Evolutionary conservation across 331 rosid species (phyloP), one percentile per base, ranked within the genome.

Genomic region (Erythrophleum ivorense): DNA sequence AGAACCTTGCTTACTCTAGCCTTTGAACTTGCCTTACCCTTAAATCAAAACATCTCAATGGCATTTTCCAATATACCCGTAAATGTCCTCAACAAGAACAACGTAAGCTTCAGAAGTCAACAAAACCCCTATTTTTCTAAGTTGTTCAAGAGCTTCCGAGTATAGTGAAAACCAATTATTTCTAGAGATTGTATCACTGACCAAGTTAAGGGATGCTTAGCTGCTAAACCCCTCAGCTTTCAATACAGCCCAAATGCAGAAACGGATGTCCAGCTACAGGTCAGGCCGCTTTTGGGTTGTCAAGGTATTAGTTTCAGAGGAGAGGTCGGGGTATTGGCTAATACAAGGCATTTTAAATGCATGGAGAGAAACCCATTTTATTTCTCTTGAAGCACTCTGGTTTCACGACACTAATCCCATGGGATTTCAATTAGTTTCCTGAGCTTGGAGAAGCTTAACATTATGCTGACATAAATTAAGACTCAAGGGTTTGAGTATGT

Each of bases 201-300:
- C 85, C 76, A 82, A 68, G 49, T 63, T 9, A 65, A 59, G 78
- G 1, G 75, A 82, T 31, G 75, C 57, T 21, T 10, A 2, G 78
- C 78, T 9, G 33, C 65, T 40, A 4, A 90, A 75, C 3, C 18
- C 21, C 36, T 64, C 81, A 40, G 73, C 81, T 66, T 76, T 86
- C 82, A 86, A 48, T 4, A 97, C 90, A 65, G 92, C 78, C 95
- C 91, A 95, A 12, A 95, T 84, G 86, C 90, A 95, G 78, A 95
- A 78, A 31, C 88, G 94, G 31, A 87, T 83, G 43, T 78, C 85
- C 19, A 53, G 15, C 31, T 13, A 66, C 3, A 76, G 82, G 80
- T 81, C 63, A 9, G 70, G 38, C 55, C 64, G 86, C 62, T 86
- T 76, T 53, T 54, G 74, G 64, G 82, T 75, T n/a, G 77, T 66